A percentile compares a stretch with the other conserved stretches of the same genome.
phyloP scores from a whole-genome alignment of 805 yeast genomes.

The Phaffomyces opuntiae region DNA sequence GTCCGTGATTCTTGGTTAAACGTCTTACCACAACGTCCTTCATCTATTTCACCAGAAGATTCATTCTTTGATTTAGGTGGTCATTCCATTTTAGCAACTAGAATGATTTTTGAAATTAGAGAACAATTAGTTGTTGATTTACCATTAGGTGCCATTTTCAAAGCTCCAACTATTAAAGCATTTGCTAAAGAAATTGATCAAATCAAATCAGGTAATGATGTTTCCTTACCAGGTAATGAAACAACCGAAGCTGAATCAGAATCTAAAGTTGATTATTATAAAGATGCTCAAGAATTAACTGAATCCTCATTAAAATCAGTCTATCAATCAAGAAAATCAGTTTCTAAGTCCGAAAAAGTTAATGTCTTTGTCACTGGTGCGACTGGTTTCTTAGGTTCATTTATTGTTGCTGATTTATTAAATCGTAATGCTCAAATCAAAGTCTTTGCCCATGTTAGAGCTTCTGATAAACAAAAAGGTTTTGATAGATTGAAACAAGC shows the following conservation, averaged over 20 bases:
- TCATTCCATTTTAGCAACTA: constrained; percentile 92
- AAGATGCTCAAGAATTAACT: constrained; percentile 60
- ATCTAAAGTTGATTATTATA: constrained; percentile 43
- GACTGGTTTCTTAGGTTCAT: constrained; percentile 95
- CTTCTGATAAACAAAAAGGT: constrained; percentile 60
- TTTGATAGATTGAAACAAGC: constrained; percentile 68
- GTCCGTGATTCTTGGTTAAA: constrained; percentile 80
- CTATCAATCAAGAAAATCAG: constrained; percentile 38
- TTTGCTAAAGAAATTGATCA: constrained; percentile 71
- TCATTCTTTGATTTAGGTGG: constrained; percentile 98
- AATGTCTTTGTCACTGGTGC: constrained; percentile 89
- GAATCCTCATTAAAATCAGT: constrained; percentile 32
- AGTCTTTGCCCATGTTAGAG: constrained; percentile 88
- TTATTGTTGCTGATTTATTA: constrained; percentile 71
- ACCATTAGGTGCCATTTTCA: constrained; percentile 87
- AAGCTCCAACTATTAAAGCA: constrained; percentile 74
- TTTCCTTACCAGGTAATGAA: constrained; percentile 32
- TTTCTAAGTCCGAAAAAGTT: constrained; percentile 30
- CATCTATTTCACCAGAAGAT: constrained; percentile 67
- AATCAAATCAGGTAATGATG: constrained; percentile 42
- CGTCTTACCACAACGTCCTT: constrained; percentile 80
- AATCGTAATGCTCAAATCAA: constrained; percentile 47
- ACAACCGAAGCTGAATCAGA: constrained; percentile 24
- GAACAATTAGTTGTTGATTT: constrained; percentile 70
- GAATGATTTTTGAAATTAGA: constrained; percentile 91